Evolutionary conservation across 768 basidiomycete species (phyloP).

Genomic region (Crepidotus variabilis): DNA sequence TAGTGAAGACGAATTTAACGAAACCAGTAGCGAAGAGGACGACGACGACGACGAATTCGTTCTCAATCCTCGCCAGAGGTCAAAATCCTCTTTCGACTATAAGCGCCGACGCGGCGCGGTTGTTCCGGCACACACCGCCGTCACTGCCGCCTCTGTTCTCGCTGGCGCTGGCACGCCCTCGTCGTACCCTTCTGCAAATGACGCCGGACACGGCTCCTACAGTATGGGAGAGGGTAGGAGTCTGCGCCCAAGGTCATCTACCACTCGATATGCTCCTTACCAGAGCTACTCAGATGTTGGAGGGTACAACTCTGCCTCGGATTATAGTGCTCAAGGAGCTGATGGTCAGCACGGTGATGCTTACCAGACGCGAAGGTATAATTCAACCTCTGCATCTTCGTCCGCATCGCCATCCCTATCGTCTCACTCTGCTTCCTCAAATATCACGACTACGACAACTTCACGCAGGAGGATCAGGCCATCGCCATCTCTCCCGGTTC

Average conservation of each 20-base stretch:
- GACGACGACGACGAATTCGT: conserved; percentile 42
- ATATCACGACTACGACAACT: conserved; percentile 6
- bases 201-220: conserved; percentile 1
- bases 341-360: not conserved
- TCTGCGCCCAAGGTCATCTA: conserved; percentile 22
- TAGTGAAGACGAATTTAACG: not conserved
- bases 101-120: conserved; percentile 7
- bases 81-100: conserved; percentile 11
- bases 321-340: not conserved
- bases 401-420: conserved; percentile 11
- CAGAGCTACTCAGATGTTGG: conserved; percentile 9
- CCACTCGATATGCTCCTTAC: conserved; percentile 22
- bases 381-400: conserved; percentile 8
- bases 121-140: conserved; percentile 5
- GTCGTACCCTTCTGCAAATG: not conserved
- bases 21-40: not conserved
- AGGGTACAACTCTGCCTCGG: not conserved
- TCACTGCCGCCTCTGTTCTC: not conserved
- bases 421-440: conserved; percentile 12
- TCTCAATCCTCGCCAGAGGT: conserved; percentile 11
- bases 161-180: not conserved
- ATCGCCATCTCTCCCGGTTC: conserved; percentile 39
- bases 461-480: conserved; percentile 21
- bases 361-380: not conserved
- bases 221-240: conserved; percentile 17